Evolutionary conservation across 305 asterid species (phyloP).

Genomic region (Fraxinus velutina): DNA sequence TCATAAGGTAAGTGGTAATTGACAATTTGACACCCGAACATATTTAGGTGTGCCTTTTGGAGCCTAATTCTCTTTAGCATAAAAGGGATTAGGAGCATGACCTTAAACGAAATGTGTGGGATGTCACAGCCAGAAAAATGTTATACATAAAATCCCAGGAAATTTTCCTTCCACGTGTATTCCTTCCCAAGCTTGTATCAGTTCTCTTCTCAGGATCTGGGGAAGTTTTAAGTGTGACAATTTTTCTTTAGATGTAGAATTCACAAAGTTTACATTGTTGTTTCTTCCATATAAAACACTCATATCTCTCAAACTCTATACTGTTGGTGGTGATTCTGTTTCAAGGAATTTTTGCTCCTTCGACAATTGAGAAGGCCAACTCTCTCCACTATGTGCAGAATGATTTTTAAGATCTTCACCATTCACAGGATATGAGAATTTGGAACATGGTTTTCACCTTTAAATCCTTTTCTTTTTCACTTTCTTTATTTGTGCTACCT

Average conservation of each 20-base stretch:
- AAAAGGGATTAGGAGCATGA: background rate
- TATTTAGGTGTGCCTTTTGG: background rate
- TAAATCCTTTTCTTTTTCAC: background rate
- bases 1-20: background rate
- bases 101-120: background rate
- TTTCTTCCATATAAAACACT: background rate
- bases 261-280: background rate
- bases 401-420: slow-evolving; percentile 6
- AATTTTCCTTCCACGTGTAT: slow-evolving; percentile 1
- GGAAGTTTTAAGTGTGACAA: background rate
- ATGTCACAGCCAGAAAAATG: background rate
- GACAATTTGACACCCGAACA: background rate
- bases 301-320: slow-evolving; percentile 2
- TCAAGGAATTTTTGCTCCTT: background rate
- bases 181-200: slow-evolving; percentile 3
- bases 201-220: slow-evolving; percentile 5
- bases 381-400: slow-evolving; percentile 11
- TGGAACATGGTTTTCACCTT: background rate
- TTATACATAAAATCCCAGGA: background rate
- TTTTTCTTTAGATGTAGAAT: background rate
- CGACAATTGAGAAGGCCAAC: slow-evolving; percentile 11
- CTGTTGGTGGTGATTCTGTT: background rate
- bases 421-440: background rate
- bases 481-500: slow-evolving; percentile 4
- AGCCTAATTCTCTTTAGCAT: background rate